These are phyloP conservation scores for Kodamaea hsintzibuensis DNA, from an alignment of 805 yeast species.

Conservation along the genomic window DNA sequence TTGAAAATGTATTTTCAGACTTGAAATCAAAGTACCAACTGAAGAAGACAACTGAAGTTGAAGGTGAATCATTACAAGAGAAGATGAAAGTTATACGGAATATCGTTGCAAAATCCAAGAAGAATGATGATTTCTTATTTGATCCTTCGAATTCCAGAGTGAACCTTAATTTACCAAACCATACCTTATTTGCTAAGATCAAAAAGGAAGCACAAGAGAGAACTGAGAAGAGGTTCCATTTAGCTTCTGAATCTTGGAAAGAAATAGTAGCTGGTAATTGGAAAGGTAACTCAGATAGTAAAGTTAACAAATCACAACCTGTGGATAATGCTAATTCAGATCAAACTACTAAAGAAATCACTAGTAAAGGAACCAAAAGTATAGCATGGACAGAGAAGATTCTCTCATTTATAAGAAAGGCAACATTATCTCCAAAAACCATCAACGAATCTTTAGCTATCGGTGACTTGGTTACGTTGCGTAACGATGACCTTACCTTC, in stretches of 20 bases:
- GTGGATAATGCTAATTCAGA: background rate
- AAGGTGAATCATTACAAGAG: background rate
- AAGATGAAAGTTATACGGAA: background rate
- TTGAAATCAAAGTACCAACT: background rate
- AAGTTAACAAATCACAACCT: background rate
- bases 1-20: background rate
- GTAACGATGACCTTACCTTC: constrained; percentile 45
- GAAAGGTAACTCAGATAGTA: background rate
- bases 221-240: constrained; percentile 19
- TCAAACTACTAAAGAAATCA: background rate
- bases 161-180: constrained; percentile 21
- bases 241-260: constrained; percentile 23
- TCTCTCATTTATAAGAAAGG: constrained; percentile 8
- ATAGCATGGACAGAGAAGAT: background rate
- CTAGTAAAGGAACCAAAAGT: background rate
- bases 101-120: background rate
- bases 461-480: constrained; percentile 66
- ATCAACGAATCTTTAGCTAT: constrained; percentile 30
- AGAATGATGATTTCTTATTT: background rate
- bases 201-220: constrained; percentile 17
- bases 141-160: constrained; percentile 26
- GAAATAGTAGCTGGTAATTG: constrained; percentile 1
- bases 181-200: constrained; percentile 20
- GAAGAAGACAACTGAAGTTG: background rate
- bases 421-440: constrained; percentile 10